Percentiles rank a stretch among this genome's conserved stretches.
phyloP scores from a whole-genome alignment of 495 filamentous ascomycete genomes.

The Monascus purpureus region DNA sequence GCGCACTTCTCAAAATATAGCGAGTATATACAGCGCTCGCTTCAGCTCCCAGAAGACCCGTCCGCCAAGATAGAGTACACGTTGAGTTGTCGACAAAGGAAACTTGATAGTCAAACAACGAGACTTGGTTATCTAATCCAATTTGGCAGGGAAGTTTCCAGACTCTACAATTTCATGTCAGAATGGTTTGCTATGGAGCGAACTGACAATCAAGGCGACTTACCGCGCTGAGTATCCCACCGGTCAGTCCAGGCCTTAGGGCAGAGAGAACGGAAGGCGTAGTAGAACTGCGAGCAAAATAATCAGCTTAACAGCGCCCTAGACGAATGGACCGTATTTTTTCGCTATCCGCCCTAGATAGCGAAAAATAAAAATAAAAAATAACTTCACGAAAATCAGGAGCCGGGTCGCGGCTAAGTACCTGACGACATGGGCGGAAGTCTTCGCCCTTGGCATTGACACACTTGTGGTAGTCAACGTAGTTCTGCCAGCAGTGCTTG shows the following conservation, averaged over 20 bases:
- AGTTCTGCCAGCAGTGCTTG: slow-evolving; percentile 97
- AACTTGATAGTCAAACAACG: slow-evolving; percentile 13
- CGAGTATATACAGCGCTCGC: slow-evolving; percentile 21
- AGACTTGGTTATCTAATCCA: slow-evolving; percentile 24
- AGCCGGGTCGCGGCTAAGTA: slow-evolving; percentile 35
- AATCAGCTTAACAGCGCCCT: too few species aligned
- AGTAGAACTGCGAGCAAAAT: slow-evolving; percentile 55
- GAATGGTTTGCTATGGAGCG: neutral
- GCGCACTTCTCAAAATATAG: slow-evolving; percentile 7
- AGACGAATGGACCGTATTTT: too few species aligned
- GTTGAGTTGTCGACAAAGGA: slow-evolving; percentile 27
- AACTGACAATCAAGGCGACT: slow-evolving; percentile 7
- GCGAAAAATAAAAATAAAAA: too few species aligned
- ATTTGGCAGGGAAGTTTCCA: slow-evolving; percentile 70
- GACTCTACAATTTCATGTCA: slow-evolving; percentile 43
- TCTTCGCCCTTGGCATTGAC: slow-evolving; percentile 97
- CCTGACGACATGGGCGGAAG: slow-evolving; percentile 94
- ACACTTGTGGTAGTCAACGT: slow-evolving; percentile 99
- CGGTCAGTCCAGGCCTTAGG: slow-evolving; percentile 86
- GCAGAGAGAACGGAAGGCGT: slow-evolving; percentile 93
- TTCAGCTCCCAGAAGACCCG: slow-evolving; percentile 11
- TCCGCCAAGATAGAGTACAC: slow-evolving; percentile 32
- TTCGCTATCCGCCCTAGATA: too few species aligned
- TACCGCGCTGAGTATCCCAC: slow-evolving; percentile 97
- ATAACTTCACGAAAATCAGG: neutral